A percentile compares a stretch with the other conserved stretches of the same genome.
phyloP scores from a whole-genome alignment of 768 basidiomycete species.

The Mycena kentingensis region DNA sequence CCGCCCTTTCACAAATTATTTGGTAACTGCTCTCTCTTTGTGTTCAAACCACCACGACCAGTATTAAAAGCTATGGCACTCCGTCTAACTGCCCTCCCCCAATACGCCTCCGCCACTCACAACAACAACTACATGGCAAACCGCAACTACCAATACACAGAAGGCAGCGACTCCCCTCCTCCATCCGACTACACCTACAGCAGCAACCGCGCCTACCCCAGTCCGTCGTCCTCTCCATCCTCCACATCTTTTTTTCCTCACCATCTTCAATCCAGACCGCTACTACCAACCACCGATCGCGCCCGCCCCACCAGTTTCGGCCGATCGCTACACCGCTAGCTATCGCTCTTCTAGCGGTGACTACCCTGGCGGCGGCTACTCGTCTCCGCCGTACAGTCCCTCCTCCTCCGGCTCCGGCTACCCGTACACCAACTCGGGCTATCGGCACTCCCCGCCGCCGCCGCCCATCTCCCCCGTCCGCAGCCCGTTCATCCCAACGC shows the following conservation, averaged over 20 bases:
- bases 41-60: not conserved
- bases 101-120: conserved; percentile 19
- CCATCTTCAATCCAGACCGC: conserved; percentile 2
- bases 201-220: conserved; percentile 5
- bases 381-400: not conserved
- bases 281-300: conserved; percentile 18
- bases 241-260: not conserved
- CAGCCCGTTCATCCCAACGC: conserved; percentile 50
- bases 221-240: conserved; percentile 3
- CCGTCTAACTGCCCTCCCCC: conserved; percentile 12
- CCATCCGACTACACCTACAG: not conserved
- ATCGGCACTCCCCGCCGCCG: not conserved
- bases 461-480: conserved; percentile 24
- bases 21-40: conserved; percentile 15
- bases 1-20: conserved; percentile 23
- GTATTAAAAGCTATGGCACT: not conserved
- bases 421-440: conserved; percentile 5
- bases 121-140: not conserved
- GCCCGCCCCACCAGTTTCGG: conserved; percentile 13
- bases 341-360: conserved; percentile 3
- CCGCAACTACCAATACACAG: conserved; percentile 11
- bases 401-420: conserved; percentile 9
- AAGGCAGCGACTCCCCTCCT: not conserved
- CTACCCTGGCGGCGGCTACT: not conserved
- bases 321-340: no score